phyloP scores from a whole-genome alignment of 2,329 filamentous ascomycete genomes.

The Exophiala spinifera region DNA sequence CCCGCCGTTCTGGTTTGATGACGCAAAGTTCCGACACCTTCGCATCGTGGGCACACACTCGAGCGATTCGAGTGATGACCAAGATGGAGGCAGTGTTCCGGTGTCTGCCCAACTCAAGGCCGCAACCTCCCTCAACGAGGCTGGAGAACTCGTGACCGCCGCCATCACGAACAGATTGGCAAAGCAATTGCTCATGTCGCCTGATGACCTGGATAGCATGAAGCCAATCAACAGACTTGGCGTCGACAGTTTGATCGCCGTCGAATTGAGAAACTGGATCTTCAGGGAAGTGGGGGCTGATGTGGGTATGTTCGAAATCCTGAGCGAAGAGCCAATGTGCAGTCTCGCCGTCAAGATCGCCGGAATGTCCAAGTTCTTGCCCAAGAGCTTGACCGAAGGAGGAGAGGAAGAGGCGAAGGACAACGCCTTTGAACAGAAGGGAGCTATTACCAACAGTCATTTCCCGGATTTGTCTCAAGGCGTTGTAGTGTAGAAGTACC shows the following conservation, averaged over 20 bases:
- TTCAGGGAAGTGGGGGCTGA: slow-evolving; percentile 20
- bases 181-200: slow-evolving; percentile 49
- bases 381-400: slow-evolving; percentile 1
- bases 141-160: slow-evolving; percentile 44
- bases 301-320: slow-evolving; percentile 11
- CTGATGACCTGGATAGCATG: slow-evolving; percentile 47
- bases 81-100: slow-evolving; percentile 35
- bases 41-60: slow-evolving; percentile 1
- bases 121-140: slow-evolving; percentile 45
- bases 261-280: slow-evolving; percentile 32
- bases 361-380: neutral
- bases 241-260: slow-evolving; percentile 33
- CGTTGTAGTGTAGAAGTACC: neutral
- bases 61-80: slow-evolving; percentile 15
- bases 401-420: neutral
- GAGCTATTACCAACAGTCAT: neutral
- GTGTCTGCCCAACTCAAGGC: slow-evolving; percentile 46
- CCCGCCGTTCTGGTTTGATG: slow-evolving; percentile 2
- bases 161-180: slow-evolving; percentile 51
- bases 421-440: slow-evolving; percentile 1
- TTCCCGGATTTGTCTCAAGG: slow-evolving; percentile 1
- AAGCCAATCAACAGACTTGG: slow-evolving; percentile 26
- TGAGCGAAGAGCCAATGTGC: slow-evolving; percentile 28
- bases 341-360: slow-evolving; percentile 2
- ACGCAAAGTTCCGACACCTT: slow-evolving; percentile 53